phyloP scores from a whole-genome alignment of 257 asterid species.

The Orobanche coerulescens region DNA sequence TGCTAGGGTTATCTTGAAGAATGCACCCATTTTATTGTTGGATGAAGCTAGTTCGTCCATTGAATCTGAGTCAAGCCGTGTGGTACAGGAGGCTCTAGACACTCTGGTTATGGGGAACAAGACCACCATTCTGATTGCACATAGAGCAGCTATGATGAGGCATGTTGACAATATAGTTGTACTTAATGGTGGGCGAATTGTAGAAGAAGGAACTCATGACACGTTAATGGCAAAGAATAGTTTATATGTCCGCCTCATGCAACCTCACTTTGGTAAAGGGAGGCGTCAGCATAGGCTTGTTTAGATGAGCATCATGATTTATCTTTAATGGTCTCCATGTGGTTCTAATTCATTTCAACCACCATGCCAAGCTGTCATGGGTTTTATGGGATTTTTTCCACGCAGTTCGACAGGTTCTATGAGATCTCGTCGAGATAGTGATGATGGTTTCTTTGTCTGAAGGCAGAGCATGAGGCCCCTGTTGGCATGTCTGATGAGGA shows the following conservation, averaged over 20 bases:
- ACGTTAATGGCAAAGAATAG: slow-evolving; percentile 65
- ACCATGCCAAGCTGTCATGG: background rate
- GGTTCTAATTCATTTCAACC: slow-evolving; percentile 17
- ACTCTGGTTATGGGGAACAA: slow-evolving; percentile 96
- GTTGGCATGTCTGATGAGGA: slow-evolving; percentile 19
- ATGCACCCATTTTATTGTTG: slow-evolving; percentile 85
- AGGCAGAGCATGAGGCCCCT: slow-evolving; percentile 5
- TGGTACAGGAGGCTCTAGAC: slow-evolving; percentile 94
- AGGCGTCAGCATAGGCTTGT: slow-evolving; percentile 76
- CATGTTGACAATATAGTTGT: slow-evolving; percentile 96
- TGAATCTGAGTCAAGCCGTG: slow-evolving; percentile 94
- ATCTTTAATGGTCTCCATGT: slow-evolving; percentile 12
- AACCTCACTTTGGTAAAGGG: slow-evolving; percentile 94
- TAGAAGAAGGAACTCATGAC: slow-evolving; percentile 94
- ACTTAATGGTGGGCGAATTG: slow-evolving; percentile 91
- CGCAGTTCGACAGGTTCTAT: background rate
- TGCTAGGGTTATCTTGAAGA: slow-evolving; percentile 83
- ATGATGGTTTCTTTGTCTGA: slow-evolving; percentile 10
- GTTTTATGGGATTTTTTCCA: background rate
- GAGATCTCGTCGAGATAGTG: slow-evolving; percentile 10
- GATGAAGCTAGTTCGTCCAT: slow-evolving; percentile 98
- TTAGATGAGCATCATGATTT: slow-evolving; percentile 25
- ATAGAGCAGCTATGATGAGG: slow-evolving; percentile 98
- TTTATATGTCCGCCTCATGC: slow-evolving; percentile 91
- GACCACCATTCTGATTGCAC: slow-evolving; percentile 91